Conservation (phyloP, 2,329 filamentous ascomycete genomes). For the Botryotinia globosa region DNA sequence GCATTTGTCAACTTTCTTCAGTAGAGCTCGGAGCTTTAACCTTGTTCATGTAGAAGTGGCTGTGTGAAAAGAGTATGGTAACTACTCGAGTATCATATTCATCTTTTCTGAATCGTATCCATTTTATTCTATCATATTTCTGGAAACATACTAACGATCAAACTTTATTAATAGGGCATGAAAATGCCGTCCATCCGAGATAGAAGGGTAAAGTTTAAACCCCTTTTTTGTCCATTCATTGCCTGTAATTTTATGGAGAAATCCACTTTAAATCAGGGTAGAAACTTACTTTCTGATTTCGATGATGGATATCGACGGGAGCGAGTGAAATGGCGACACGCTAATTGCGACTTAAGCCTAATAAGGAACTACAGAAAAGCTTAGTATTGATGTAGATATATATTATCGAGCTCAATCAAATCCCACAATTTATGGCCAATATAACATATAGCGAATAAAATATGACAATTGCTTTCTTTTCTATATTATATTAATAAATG, state of each 20-base stretch:
- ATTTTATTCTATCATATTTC: conserved; percentile 1
- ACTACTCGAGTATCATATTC: too few relatives aligned
- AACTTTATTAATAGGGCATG: not conserved
- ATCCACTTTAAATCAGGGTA: not conserved
- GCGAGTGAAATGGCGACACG: too few relatives aligned
- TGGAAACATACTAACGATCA: not conserved
- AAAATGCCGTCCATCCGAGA: not conserved
- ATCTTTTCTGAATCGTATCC: not conserved
- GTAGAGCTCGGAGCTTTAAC: not conserved
- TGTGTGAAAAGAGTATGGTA: not conserved
- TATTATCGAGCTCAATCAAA: too few relatives aligned
- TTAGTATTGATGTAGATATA: too few relatives aligned
- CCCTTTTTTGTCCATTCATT: not conserved
- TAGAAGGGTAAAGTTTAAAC: not conserved
- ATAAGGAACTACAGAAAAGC: too few relatives aligned
- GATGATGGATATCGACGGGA: not conserved
- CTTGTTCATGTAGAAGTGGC: not conserved
- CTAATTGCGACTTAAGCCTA: too few relatives aligned
- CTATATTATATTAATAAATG: too few relatives aligned
- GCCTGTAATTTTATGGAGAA: not conserved
- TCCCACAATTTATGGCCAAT: too few relatives aligned
- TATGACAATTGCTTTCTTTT: too few relatives aligned
- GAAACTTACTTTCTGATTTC: not conserved
- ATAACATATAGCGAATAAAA: too few relatives aligned
- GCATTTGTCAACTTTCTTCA: not conserved